Evolutionary conservation across 768 basidiomycete genomes (phyloP).

Genomic region (Fistulinella prunicolor): DNA sequence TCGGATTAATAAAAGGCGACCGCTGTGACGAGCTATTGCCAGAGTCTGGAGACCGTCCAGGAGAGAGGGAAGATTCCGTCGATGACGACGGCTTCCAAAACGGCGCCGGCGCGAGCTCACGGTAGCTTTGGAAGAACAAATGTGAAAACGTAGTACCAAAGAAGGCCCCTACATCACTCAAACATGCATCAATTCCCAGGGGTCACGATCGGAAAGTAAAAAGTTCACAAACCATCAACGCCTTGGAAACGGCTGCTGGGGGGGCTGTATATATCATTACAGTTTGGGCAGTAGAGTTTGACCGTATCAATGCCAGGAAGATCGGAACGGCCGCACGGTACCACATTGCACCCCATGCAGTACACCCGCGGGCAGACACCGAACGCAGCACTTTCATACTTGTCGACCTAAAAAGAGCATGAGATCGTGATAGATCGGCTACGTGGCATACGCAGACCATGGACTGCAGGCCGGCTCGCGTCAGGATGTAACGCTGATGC

Average conservation of each 20-base stretch:
- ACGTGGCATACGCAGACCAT: conserved; percentile 60
- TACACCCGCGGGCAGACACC: conserved; percentile 95
- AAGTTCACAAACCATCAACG: conserved; percentile 73
- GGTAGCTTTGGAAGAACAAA: conserved; percentile 97
- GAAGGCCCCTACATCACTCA: conserved; percentile 73
- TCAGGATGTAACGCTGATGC: conserved; percentile 96
- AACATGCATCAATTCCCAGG: conserved; percentile 13
- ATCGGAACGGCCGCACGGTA: conserved; percentile 95
- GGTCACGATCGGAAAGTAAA: conserved; percentile 6
- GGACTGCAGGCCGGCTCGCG: conserved; percentile 86
- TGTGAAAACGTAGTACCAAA: conserved; percentile 99
- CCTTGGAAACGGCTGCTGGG: conserved; percentile 94
- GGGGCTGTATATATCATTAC: conserved; percentile 94
- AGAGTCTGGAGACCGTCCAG: conserved; percentile 53
- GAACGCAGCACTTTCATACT: conserved; percentile 89
- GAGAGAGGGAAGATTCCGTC: conserved; percentile 48
- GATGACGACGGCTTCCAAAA: conserved; percentile 78
- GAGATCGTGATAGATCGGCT: conserved; percentile 17
- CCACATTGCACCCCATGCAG: conserved; percentile 83
- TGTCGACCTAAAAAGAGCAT: conserved; percentile 67
- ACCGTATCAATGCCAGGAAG: conserved; percentile 96
- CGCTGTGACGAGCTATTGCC: conserved; percentile 47
- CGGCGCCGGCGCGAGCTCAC: conserved; percentile 89
- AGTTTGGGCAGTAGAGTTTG: conserved; percentile 97
- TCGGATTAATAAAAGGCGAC: conserved; percentile 78